These are phyloP conservation scores for Solanum virginianum DNA, from an alignment of 257 asterid genomes.

Conservation along the genomic window DNA sequence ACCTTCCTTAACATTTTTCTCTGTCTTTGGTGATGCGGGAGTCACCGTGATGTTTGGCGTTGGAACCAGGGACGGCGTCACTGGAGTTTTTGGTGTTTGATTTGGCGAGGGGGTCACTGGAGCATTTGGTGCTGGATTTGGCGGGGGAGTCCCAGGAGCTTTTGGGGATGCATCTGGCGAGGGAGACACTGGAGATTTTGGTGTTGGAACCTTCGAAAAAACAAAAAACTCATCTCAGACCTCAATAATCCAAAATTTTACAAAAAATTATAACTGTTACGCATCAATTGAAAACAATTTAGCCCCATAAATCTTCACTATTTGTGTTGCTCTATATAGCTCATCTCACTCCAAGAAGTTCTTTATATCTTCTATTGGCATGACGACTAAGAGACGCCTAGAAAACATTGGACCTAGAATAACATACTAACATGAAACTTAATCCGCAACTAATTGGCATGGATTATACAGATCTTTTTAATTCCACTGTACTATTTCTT, in stretches of 20 bases:
- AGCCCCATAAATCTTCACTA: not conserved
- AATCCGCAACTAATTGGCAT: not conserved
- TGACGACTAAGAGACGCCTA: not conserved
- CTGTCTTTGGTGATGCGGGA: slow-evolving; percentile 9
- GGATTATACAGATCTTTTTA: not conserved
- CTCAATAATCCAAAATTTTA: not conserved
- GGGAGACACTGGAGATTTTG: not conserved
- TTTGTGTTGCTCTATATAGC: not conserved
- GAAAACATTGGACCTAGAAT: not conserved
- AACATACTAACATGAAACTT: not conserved
- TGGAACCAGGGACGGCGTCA: not conserved
- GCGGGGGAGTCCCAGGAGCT: slow-evolving; percentile 6
- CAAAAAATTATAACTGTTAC: not conserved
- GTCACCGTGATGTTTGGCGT: not conserved
- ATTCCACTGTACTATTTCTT: not conserved
- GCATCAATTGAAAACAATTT: not conserved
- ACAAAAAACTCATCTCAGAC: not conserved
- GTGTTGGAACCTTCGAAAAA: not conserved
- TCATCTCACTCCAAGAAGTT: not conserved
- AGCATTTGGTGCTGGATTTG: not conserved
- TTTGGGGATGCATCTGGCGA: not conserved
- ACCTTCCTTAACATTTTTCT: slow-evolving; percentile 40
- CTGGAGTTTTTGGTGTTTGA: slow-evolving; percentile 3
- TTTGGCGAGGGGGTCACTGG: slow-evolving; percentile 2
- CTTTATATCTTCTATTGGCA: not conserved